These are phyloP conservation scores for Fusarium avenaceum DNA, from an alignment of 2,329 filamentous ascomycete species.

Conservation along the genomic window DNA sequence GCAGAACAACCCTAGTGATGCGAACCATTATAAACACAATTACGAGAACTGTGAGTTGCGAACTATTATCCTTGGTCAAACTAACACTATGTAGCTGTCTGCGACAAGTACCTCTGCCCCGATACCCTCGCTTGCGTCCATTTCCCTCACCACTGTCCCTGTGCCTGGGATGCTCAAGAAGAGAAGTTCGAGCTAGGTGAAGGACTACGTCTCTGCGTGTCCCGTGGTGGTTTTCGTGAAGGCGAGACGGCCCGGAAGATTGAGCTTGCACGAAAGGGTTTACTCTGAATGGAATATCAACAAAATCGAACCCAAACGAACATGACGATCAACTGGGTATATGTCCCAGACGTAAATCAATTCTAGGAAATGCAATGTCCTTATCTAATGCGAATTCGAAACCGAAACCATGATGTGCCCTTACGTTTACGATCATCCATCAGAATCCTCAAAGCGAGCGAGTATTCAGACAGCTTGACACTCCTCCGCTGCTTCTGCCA, in stretches of 20 bases:
- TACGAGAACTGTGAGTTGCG: conserved; percentile 73
- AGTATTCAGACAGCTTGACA: conserved; percentile 23
- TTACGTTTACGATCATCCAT: conserved; percentile 18
- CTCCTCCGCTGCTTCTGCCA: conserved; percentile 40
- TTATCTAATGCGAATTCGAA: conserved; percentile 33
- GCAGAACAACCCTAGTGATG: conserved; percentile 88
- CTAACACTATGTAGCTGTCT: conserved; percentile 71
- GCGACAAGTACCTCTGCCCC: conserved; percentile 94
- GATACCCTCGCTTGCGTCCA: conserved; percentile 95
- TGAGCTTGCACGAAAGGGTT: conserved; percentile 82
- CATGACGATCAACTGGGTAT: background rate
- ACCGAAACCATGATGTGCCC: conserved; percentile 32
- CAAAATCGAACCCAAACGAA: background rate
- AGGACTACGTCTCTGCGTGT: conserved; percentile 79
- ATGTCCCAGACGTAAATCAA: conserved; percentile 27
- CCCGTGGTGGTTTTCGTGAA: conserved; percentile 79
- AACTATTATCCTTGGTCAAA: fast-evolving
- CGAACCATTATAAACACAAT: conserved; percentile 79
- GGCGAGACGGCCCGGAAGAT: conserved; percentile 82
- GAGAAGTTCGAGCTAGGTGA: conserved; percentile 83
- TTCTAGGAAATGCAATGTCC: conserved; percentile 39
- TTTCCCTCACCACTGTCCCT: conserved; percentile 97
- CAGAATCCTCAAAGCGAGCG: conserved; percentile 39
- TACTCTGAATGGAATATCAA: conserved; percentile 60
- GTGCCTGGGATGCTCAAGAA: conserved; percentile 80